These are phyloP conservation scores for Talaromyces sp. DNA, from an alignment of 2,329 filamentous ascomycete species.

Conservation along the genomic window DNA sequence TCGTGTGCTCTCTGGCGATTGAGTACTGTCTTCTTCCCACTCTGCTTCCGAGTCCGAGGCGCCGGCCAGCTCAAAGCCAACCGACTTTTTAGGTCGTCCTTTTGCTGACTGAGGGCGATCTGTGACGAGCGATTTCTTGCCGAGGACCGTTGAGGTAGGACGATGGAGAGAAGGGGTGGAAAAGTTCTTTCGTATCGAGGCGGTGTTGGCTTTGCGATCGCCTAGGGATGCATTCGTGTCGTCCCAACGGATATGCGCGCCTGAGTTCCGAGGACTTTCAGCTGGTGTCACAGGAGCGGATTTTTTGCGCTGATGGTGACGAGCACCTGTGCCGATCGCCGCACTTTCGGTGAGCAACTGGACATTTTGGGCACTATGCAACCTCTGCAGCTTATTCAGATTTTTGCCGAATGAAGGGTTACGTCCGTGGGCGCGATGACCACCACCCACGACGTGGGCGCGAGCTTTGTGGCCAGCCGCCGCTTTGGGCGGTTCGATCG, in stretches of 20 bases:
- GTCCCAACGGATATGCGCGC: constrained; percentile 26
- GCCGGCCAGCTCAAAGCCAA: constrained; percentile 40
- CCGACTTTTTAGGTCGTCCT: constrained; percentile 39
- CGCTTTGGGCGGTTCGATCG: constrained; percentile 26
- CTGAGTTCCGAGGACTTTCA: constrained; percentile 33
- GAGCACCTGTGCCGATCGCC: constrained; percentile 14
- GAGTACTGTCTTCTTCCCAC: constrained; percentile 46
- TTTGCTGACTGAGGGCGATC: constrained; percentile 28
- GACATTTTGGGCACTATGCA: constrained; percentile 23
- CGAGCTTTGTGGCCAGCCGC: constrained; percentile 27
- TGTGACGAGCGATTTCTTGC: constrained; percentile 35
- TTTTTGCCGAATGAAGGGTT: constrained; percentile 42
- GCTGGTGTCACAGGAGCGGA: constrained; percentile 41
- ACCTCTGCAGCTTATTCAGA: constrained; percentile 38
- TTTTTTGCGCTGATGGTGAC: constrained; percentile 42
- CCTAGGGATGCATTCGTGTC: constrained; percentile 30
- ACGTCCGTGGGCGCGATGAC: constrained; percentile 35
- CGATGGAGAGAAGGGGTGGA: constrained; percentile 39
- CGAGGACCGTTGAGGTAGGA: constrained; percentile 30
- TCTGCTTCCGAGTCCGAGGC: constrained; percentile 42
- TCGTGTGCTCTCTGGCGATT: constrained; percentile 44
- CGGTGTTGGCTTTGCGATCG: constrained; percentile 26
- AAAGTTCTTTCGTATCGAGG: constrained; percentile 41
- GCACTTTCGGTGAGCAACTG: constrained; percentile 27
- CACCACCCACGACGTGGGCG: constrained; percentile 38